Evolutionary conservation across 495 filamentous ascomycete species (phyloP).

Genomic region (Parmelia sp.): DNA sequence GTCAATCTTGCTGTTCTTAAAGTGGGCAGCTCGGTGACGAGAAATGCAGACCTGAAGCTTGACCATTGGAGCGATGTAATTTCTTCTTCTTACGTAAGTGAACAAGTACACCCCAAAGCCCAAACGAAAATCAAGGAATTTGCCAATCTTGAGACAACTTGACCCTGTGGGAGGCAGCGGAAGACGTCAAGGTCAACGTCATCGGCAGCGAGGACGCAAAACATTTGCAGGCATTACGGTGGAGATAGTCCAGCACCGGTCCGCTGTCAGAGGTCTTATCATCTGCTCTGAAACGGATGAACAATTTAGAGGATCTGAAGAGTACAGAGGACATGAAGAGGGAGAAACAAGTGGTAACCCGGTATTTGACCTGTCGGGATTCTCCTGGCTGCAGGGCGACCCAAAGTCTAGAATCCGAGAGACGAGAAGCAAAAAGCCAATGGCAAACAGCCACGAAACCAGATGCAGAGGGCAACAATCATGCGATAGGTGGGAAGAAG

Average conservation of each 20-base stretch:
- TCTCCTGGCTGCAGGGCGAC: conserved; percentile 1
- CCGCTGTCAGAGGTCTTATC: neutral
- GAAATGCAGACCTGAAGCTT: neutral
- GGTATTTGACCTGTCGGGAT: neutral
- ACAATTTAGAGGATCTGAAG: neutral
- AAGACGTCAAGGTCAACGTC: neutral
- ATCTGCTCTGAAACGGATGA: neutral
- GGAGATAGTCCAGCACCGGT: neutral
- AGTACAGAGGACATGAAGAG: neutral
- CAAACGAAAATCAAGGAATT: no score
- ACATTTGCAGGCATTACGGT: neutral
- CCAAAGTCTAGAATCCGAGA: neutral
- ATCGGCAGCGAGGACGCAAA: neutral
- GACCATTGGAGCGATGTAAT: neutral
- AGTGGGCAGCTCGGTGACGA: neutral
- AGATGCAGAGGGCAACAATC: conserved; percentile 7
- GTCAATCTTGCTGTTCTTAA: neutral
- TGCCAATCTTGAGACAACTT: neutral
- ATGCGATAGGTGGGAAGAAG: neutral
- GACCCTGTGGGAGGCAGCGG: neutral
- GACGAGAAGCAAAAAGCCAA: conserved; percentile 11
- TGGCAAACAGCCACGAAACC: conserved; percentile 15
- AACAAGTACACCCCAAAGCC: no score
- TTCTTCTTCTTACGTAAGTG: no score
- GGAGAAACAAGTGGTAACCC: neutral